Evolutionary conservation across 73 alveolate species (phyloP), one percentile per base, ranked within the genome.

Genomic region (Paramecium caudatum): DNA sequence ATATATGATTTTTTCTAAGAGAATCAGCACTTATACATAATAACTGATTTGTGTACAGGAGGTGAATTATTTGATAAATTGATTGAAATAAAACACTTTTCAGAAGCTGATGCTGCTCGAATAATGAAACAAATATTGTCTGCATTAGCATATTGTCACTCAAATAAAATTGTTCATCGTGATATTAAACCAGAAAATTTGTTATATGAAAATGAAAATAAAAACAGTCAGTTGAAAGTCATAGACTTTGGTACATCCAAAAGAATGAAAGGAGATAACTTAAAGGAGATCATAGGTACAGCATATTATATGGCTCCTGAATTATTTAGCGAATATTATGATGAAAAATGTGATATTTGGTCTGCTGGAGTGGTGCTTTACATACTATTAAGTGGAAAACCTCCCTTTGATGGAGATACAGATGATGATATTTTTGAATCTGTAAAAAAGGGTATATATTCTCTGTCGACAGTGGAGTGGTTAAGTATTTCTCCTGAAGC

Each of bases 161-260:
- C 21, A 16, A 19, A 55, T 19, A 62, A 69, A 23, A 47, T 84
- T 4, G 63, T 84, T 37, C 92, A 84, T 61, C 34, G 92, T 61
- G 92, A 84, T 45, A 41, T 84, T 8, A 84, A 84, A 8, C 92
- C 92, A 3, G 92, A 84, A 69, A 84, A 84, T 63, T 61, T 84
- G 34, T 47, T 84, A 30, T 95, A 96, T 78, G 97, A 91, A 43
- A 91, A 90, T 88, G 90, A 80, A 36, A 82, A 91, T 25, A 82
- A 81, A 17, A 91, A 91, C 36, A 93, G 92, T 19, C 61, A 65
- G 30, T 78, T 95, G n/a, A 97, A 97, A 91, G 94, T 97, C 13
- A 97, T 97, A 12, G 99, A 97, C 91, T 97, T 97, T 83, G 99
- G 99, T 5, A 93, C 98, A 13, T 80, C 94, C 10, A 82, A 36